Base-by-base conservation (phyloP, 2,329 filamentous ascomycete species). In the Cladosporium halotolerans region DNA sequence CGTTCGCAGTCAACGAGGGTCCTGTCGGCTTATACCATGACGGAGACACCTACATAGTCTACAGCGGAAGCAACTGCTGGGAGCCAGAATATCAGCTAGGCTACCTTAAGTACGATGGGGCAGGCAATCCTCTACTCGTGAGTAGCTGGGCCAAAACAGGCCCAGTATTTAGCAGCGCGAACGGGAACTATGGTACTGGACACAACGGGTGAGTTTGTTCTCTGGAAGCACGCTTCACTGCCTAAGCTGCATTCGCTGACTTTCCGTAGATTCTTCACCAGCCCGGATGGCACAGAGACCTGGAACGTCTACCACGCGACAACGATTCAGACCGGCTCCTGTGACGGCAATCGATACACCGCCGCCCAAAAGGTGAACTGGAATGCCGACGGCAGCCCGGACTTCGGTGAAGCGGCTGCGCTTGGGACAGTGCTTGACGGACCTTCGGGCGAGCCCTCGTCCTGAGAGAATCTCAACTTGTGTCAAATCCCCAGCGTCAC, bases 281-380 rank as follows among this genome's bases (percentile, higher is more conserved):
- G 77, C 57, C 79, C 79, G 0, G 78, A 82, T 56, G 77, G 72
- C 3, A 74, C 67, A 0, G 72, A 82, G 64, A 76, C 73, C 2
- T 82, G 74, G 74, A 79, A 78, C 48, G 74, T 78, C 0, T 82
- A 79, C 63, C 79, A 82, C 57, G 79, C 79, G 0, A 80, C 78
- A 0, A 66, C 70, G 1, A 76, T 73, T 54, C 67, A 70, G 9
- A 66, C 65, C 0, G 79, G 79, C 1, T 72, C 74, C 1, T 83
- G 80, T 52, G 78, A 80, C 54, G 71, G 75, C 1, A 76, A 55
- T 14, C 49, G 80, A 38, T 81, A 81, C 56, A 78, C 79, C 1
- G 77, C 77, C 68, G 76, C 75, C 0, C 74, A 80, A 62, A 72
- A 72, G 19, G 61, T 82, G 23, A 75, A 73, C 18, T 76, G 72